Percentiles rank a stretch among this genome's conserved stretches.
Evolutionary conservation across 345 rosid species (phyloP).

Genomic region (Gossypium stocksii): DNA sequence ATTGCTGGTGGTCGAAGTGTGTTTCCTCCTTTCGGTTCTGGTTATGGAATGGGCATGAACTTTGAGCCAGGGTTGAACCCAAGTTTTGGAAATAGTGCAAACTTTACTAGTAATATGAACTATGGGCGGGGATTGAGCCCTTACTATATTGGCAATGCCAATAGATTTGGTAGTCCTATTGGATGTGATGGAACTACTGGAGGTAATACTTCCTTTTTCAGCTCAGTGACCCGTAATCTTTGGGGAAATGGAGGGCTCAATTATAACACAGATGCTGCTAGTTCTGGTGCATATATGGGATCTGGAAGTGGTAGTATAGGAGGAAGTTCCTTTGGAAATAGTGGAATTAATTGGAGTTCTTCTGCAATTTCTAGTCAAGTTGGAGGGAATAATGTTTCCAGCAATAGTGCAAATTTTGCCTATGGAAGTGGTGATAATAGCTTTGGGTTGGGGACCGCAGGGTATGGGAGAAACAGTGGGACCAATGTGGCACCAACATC

Average conservation of each 20-base stretch:
- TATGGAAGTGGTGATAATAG: conserved; percentile 53
- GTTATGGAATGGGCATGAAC: conserved; percentile 57
- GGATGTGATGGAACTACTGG: conserved; percentile 61
- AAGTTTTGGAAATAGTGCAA: conserved; percentile 44
- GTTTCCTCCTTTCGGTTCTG: conserved; percentile 57
- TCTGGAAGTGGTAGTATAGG: conserved; percentile 47
- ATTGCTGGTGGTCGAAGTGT: conserved; percentile 56
- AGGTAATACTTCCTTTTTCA: conserved; percentile 65
- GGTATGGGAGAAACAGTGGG: conserved; percentile 51
- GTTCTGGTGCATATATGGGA: conserved; percentile 43
- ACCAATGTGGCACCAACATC: conserved; percentile 37
- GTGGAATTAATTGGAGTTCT: conserved; percentile 48
- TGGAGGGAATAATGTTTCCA: conserved; percentile 43
- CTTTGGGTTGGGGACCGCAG: conserved; percentile 42
- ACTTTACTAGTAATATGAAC: conserved; percentile 45
- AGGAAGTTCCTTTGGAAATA: conserved; percentile 45
- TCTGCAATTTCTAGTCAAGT: conserved; percentile 48
- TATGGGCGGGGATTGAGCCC: conserved; percentile 65
- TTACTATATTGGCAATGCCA: conserved; percentile 54
- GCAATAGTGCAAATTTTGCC: conserved; percentile 39
- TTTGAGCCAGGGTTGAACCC: conserved; percentile 55
- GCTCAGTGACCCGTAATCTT: conserved; percentile 55
- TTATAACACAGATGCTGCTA: conserved; percentile 35
- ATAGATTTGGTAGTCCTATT: conserved; percentile 46
- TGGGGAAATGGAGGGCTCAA: conserved; percentile 67